Conservation (phyloP, 495 filamentous ascomycete species). For the Podospora comata region DNA sequence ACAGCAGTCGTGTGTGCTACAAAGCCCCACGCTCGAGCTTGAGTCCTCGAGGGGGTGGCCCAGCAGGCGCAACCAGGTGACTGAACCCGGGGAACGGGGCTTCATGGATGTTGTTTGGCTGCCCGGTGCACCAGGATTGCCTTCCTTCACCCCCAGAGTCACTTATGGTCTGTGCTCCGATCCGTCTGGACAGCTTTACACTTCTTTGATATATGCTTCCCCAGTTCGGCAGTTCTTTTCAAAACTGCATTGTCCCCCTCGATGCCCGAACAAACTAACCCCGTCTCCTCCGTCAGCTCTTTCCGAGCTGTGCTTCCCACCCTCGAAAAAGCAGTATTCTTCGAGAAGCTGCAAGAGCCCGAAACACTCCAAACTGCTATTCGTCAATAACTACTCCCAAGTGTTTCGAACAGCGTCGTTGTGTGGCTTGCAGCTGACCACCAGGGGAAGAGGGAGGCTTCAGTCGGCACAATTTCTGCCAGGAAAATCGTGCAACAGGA, state of each 20-base stretch:
- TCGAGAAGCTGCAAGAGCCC: conserved; percentile 3
- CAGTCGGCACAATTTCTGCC: not conserved
- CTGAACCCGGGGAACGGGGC: not conserved
- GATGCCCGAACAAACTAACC: not conserved
- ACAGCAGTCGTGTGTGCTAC: not conserved
- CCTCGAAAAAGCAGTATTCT: not conserved
- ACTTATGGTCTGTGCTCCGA: not conserved
- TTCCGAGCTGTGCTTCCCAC: not conserved
- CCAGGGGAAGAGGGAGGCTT: not conserved
- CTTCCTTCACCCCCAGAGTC: not conserved
- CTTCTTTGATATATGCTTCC: not conserved
- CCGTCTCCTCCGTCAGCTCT: not conserved
- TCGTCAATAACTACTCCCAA: not conserved
- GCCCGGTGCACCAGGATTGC: not conserved
- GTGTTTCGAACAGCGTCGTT: not conserved
- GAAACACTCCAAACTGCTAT: not conserved
- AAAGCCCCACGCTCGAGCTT: not conserved
- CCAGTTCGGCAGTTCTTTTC: not conserved
- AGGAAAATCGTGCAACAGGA: not conserved
- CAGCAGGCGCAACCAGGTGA: not conserved
- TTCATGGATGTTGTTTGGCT: not conserved
- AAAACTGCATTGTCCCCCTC: not conserved
- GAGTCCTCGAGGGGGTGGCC: not conserved
- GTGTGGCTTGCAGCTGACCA: conserved; percentile 5
- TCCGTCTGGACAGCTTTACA: not conserved